Conservation (phyloP, 331 rosid species). For the Dryas integrifolia region DNA sequence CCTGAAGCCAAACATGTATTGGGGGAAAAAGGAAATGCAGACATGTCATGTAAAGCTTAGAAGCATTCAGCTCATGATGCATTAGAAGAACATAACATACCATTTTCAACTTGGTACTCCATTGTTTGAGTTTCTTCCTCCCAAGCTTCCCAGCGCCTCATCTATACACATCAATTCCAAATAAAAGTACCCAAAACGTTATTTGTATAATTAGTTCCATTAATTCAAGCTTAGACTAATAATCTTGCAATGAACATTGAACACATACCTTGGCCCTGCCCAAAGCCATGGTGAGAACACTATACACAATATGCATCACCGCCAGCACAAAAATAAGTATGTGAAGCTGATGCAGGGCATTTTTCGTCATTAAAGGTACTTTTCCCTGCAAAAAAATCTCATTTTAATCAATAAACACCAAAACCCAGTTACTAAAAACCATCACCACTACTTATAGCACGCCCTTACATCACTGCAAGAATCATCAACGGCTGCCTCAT, state of each 20-base stretch:
- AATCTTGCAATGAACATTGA: background rate
- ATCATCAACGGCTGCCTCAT: conserved; percentile 8
- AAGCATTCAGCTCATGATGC: too few relatives aligned
- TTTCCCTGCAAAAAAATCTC: conserved; percentile 38
- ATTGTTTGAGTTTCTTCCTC: conserved; percentile 36
- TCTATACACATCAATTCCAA: conserved; percentile 12
- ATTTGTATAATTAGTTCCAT: background rate
- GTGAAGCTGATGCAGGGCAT: conserved; percentile 42
- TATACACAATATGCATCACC: conserved; percentile 36
- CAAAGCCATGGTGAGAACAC: conserved; percentile 39
- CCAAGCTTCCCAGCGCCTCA: conserved; percentile 39
- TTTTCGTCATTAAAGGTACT: conserved; percentile 26
- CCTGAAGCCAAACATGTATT: too few relatives aligned
- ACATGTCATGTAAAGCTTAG: too few relatives aligned
- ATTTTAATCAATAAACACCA: background rate
- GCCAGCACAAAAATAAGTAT: conserved; percentile 40
- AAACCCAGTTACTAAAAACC: background rate
- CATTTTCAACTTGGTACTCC: conserved; percentile 36
- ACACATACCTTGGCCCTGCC: conserved; percentile 40
- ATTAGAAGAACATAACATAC: conserved; percentile 2
- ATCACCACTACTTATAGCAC: background rate
- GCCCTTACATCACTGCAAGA: conserved; percentile 32
- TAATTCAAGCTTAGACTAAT: background rate
- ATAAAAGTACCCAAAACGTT: background rate
- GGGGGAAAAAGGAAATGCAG: too few relatives aligned